Evolutionary conservation across 148 eudicot species (phyloP).

Genomic region (Camellia granthamiana): DNA sequence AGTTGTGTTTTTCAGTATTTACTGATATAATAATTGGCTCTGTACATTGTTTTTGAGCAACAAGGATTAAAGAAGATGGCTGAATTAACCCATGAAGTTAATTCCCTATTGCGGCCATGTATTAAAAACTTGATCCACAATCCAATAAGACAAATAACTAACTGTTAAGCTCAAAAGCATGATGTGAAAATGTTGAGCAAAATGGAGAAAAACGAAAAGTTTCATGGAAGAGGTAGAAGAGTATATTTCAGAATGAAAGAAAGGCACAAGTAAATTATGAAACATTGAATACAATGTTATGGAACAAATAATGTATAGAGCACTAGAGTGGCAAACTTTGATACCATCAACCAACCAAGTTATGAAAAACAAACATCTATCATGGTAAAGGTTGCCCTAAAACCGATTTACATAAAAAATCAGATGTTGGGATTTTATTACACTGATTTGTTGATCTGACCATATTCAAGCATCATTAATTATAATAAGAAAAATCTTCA

Average conservation of each 20-base stretch:
- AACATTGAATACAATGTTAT: not conserved
- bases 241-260: not conserved
- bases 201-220: not conserved
- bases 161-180: not conserved
- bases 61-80: no score
- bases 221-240: not conserved
- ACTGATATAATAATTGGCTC: no score
- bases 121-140: not conserved
- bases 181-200: not conserved
- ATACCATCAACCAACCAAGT: not conserved
- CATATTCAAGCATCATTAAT: constrained; percentile 4
- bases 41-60: no score
- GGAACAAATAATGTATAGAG: not conserved
- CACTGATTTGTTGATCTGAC: not conserved
- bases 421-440: not conserved
- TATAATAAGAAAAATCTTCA: not conserved
- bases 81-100: no score
- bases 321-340: not conserved
- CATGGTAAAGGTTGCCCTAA: not conserved
- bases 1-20: no score
- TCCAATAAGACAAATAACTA: not conserved
- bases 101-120: no score
- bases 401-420: constrained; percentile 9
- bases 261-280: not conserved
- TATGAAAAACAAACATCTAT: constrained; percentile 4